A percentile compares a stretch with the other conserved stretches of the same genome.
phyloP scores from a whole-genome alignment of 108 stramenopile genomes.

The Halocafeteria seosinensis region DNA sequence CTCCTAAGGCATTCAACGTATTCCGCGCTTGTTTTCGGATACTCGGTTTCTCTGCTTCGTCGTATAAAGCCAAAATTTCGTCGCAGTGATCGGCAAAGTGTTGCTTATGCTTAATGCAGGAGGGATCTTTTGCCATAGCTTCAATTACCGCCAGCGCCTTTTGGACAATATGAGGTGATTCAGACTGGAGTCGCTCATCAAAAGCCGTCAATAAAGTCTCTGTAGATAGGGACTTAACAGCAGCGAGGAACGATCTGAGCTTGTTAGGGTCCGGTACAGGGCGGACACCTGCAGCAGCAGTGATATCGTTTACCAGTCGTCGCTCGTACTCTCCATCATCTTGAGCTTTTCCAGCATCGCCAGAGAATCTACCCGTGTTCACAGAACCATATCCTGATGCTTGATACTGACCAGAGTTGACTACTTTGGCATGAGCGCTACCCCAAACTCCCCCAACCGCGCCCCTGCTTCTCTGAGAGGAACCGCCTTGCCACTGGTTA shows the following conservation, averaged over 20 bases:
- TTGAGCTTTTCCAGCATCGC: neutral
- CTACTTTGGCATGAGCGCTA: too few species aligned
- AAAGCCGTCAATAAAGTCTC: neutral
- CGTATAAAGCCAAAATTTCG: neutral
- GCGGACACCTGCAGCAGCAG: neutral
- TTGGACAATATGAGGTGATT: neutral
- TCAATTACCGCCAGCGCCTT: neutral
- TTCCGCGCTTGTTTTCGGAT: neutral
- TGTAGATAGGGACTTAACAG: neutral
- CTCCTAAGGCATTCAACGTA: neutral
- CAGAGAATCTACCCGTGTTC: too few species aligned
- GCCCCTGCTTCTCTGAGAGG: too few species aligned
- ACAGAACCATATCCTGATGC: too few species aligned
- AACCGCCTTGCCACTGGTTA: too few species aligned
- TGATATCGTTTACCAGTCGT: neutral
- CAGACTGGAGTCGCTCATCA: neutral
- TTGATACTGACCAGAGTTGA: too few species aligned
- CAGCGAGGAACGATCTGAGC: neutral
- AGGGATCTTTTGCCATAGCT: neutral
- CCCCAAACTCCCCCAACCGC: too few species aligned
- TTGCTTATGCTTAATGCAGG: neutral
- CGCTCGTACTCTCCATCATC: neutral
- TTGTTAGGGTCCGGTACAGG: neutral
- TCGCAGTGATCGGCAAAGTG: constrained; percentile 1
- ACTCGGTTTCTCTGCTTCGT: neutral